A percentile compares a stretch with the other conserved stretches of the same genome.
phyloP scores from a whole-genome alignment of 257 asterid species.

The Solanum pimpinellifolium region DNA sequence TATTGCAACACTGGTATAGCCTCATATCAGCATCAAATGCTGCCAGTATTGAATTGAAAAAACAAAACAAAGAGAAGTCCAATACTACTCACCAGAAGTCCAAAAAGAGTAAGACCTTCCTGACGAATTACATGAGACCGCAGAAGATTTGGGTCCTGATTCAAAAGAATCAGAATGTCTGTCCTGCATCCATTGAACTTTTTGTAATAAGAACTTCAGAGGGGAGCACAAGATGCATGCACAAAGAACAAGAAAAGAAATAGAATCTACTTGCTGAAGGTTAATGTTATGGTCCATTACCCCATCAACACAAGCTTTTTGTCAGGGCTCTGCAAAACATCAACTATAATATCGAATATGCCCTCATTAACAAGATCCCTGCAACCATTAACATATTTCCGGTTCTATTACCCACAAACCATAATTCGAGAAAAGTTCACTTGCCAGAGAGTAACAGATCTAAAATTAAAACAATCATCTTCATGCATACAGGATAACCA shows the following conservation, averaged over 20 bases:
- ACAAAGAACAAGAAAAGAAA: background rate
- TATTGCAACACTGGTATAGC: background rate
- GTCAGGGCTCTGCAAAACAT: slow-evolving; percentile 66
- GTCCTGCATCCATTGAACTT: slow-evolving; percentile 63
- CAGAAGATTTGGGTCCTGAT: slow-evolving; percentile 71
- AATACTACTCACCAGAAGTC: slow-evolving; percentile 59
- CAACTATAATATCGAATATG: slow-evolving; percentile 66
- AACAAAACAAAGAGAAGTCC: background rate
- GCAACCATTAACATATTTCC: slow-evolving; percentile 15
- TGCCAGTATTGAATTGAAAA: background rate
- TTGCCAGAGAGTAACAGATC: background rate
- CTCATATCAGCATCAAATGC: background rate
- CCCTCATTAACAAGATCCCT: slow-evolving; percentile 95
- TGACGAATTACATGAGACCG: slow-evolving; percentile 62
- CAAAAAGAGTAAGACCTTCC: slow-evolving; percentile 66
- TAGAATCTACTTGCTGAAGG: background rate
- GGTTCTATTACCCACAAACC: background rate
- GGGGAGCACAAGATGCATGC: background rate
- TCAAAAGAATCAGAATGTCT: slow-evolving; percentile 82
- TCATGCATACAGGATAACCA: background rate
- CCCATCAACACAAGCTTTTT: slow-evolving; percentile 78
- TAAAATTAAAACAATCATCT: background rate
- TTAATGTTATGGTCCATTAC: slow-evolving; percentile 29
- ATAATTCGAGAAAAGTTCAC: background rate
- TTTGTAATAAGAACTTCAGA: slow-evolving; percentile 8